Base-by-base conservation (phyloP, 2,329 filamentous ascomycete species). In the Metarhizium guizhouense region DNA sequence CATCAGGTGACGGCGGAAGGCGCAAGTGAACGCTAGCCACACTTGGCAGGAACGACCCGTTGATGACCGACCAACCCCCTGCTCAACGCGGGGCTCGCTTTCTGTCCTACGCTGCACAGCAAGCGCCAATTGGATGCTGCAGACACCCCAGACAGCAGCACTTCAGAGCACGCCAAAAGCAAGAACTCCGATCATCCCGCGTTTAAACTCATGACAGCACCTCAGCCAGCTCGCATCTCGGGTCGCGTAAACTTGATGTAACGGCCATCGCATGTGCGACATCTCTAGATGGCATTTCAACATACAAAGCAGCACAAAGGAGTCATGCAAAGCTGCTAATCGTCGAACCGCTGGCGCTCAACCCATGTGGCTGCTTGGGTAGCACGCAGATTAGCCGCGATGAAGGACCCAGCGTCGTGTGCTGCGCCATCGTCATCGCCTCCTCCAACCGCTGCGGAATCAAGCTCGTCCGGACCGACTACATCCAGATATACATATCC, bases 1-100 rank as follows among this genome's bases (percentile, higher is more conserved):
- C 59, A 49, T 67, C 66, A 54, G 66, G 63, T 59, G 63, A 66
- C 59, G 62, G 59, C 38, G 62, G 42, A 45, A 10, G 18, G n/a
- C 6, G 16, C n/a, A 2, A 34, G 32, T 8, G n/a, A 20, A 18
- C 18, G 42, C 16, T 7, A 10, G 4, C n/a, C 42, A 20, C 11
- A 8, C 18, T 25, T 45, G n/a, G n/a, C n/a, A 45, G 18, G 18
- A 20, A 20, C n/a, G 16, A 45, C 42, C 42, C 5, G n/a, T 25
- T 25, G 25, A 25, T 25, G 25, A 25, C 25, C 25, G 25, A 25
- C 25, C 25, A 25, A 25, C 4, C 25, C 25, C 25, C 25, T 25
- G 25, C 25, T 25, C 25, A 25, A 25, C 25, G 25, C 25, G 25
- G 25, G 25, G 25, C 25, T 25, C 25, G 25, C 25, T 25, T 3